Base-by-base conservation (phyloP, 2,329 filamentous ascomycete species). In the Sporothrix pseudoabietina region DNA sequence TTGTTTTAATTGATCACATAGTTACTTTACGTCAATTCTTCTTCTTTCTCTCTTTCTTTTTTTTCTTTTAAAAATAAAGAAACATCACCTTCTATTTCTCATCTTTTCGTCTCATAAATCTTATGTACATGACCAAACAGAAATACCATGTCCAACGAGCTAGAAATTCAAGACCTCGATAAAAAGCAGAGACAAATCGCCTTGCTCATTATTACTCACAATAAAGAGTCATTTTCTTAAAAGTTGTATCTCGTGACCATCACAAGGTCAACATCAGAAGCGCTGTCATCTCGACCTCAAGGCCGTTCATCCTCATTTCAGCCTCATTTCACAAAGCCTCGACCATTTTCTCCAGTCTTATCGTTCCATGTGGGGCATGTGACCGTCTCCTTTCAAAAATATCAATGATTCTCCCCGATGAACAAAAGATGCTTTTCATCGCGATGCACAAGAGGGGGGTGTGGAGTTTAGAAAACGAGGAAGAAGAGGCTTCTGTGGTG, bases 361-460 rank as follows among this genome's bases (percentile, higher is more conserved):
- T 30, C 12, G n/a, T 10, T 47, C 4, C 3, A 61, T 22, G 32
- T 4, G 22, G 22, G 12, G 39, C 61, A 47, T 66, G 61, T 66
- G 61, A 66, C 35, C 12, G 4, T 44, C 0, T 47, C 3, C 12
- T 9, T 22, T 10, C 19, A 22, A 14, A 14, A n/a, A 3, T 7
- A n/a, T 35, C n/a, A 26, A 5, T 26, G 52, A 26, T 44, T 41
- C 10, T 6, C 2, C 3, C 2, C 19, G 19, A 22, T 9, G 26
- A 19, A 66, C 3, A 6, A 57, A 16, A 39, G 71, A 22, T 70
- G 59, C 68, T 47, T 70, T 14, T 19, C 16, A n/a, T 47, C 35
- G 16, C 7, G 35, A 70, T 32, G 26, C 39, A 47, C 52, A 70
- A 30, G 5, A 22, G 66, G 68, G 66, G 68, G 68, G 68, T 44